A percentile compares a stretch with the other conserved stretches of the same genome.
phyloP scores from a whole-genome alignment of 805 yeast genomes.

The Lachancea sp. region DNA sequence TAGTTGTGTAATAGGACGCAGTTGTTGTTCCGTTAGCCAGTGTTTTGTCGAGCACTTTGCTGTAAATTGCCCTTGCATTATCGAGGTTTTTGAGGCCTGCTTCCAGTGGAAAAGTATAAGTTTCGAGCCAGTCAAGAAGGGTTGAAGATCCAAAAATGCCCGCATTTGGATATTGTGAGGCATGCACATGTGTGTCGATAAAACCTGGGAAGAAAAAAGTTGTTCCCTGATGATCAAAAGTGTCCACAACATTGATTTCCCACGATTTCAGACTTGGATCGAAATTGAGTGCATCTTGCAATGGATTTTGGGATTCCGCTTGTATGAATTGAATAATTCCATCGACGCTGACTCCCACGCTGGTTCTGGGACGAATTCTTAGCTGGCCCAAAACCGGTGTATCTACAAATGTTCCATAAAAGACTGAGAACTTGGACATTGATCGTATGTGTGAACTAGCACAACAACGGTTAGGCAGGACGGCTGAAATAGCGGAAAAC shows the following conservation, averaged over 20 bases:
- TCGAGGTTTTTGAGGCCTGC: conserved; percentile 49
- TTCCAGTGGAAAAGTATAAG: conserved; percentile 87
- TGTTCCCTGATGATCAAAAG: not conserved
- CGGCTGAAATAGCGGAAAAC: too few species aligned
- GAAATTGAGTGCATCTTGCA: conserved; percentile 23
- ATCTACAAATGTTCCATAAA: conserved; percentile 67
- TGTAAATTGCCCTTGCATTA: conserved; percentile 57
- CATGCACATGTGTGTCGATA: conserved; percentile 77
- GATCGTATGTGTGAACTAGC: not conserved
- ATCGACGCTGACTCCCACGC: conserved; percentile 49
- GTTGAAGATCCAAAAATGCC: conserved; percentile 84
- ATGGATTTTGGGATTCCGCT: conserved; percentile 21
- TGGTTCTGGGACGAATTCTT: conserved; percentile 48
- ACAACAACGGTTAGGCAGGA: too few species aligned
- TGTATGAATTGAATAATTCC: conserved; percentile 41
- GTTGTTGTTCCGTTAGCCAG: conserved; percentile 81
- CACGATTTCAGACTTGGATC: conserved; percentile 12
- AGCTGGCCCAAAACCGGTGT: conserved; percentile 55
- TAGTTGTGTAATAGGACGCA: conserved; percentile 87
- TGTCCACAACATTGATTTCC: conserved; percentile 29
- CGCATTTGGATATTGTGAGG: conserved; percentile 74
- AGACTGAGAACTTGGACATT: conserved; percentile 33
- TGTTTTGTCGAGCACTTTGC: conserved; percentile 62
- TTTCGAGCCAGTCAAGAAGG: conserved; percentile 79
- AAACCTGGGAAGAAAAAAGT: conserved; percentile 76